Base-by-base conservation (phyloP, 345 rosid species). In the Balakata baccata region DNA sequence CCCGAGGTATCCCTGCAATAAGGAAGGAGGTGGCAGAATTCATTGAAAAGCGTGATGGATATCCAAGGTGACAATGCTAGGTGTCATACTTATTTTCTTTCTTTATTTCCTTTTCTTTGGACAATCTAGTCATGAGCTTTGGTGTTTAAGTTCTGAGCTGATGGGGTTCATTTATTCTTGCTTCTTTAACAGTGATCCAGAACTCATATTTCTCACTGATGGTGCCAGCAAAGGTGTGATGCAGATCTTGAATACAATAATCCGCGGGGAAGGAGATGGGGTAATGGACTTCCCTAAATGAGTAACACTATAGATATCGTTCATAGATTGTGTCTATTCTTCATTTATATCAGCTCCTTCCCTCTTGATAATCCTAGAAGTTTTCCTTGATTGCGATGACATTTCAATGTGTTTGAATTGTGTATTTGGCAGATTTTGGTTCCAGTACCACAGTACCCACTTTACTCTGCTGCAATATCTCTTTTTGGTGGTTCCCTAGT, bases 141-240 rank as follows among this genome's bases (percentile, higher is more conserved):
- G 64, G 61, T 23, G 29, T 51, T 46, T 25, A 63, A 66, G 50
- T 78, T 68, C 29, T 72, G 46, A 84, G 70, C 84, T 74, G 69
- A 81, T 64, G 9, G 70, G 63, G 13, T 72, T 61, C 18, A 70
- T 45, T 74, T 70, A 34, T 66, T 86, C 74, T 79, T 75, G 50
- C 52, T 75, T 78, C 41, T 45, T 72, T 74, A 51, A 78, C 88
- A 95, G 99, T 78, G 98, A 94, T 78, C 98, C 98, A 45, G 98
- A 94, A 78, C 92, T 89, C 82, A 89, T 94, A 73, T 94, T 79
- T 78, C 98, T 94, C 75, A 94, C 98, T 65, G 98, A 92, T 85
- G 98, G 98, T 80, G 98, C 98, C 7, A 92, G 98, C 86, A 92
- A 92, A 86, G 98, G 98, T 83, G 97, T 94, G 74, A 94, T 92